A percentile compares a stretch with the other conserved stretches of the same genome.
phyloP scores from a whole-genome alignment of 1,139 yeast species.

The Candida pseudoviswanathii region DNA sequence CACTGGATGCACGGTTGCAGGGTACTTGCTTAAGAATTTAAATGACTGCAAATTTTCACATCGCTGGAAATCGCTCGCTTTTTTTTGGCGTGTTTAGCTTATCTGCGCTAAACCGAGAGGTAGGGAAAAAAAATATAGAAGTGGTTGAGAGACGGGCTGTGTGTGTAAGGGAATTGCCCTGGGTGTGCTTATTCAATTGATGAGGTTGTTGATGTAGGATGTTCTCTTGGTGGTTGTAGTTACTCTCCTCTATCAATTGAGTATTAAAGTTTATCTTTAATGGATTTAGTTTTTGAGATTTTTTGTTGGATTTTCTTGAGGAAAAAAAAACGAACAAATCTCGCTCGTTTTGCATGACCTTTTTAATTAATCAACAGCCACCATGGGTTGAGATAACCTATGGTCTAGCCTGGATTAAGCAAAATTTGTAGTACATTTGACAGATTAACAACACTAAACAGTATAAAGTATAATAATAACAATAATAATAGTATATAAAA shows the following conservation, averaged over 20 bases:
- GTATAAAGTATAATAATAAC: constrained; percentile 1
- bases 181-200: no score
- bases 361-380: neutral
- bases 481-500: neutral
- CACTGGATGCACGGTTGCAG: neutral
- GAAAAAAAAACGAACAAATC: neutral
- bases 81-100: neutral
- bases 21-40: constrained; percentile 9
- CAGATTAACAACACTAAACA: neutral
- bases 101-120: neutral
- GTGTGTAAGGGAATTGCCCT: no score
- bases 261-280: neutral
- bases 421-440: constrained; percentile 1
- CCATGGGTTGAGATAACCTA: neutral
- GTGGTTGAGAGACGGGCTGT: no score
- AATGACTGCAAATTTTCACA: constrained; percentile 13
- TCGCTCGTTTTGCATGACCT: neutral
- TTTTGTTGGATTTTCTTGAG: constrained; percentile 1
- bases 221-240: no score
- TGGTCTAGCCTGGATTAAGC: neutral
- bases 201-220: no score
- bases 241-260: no score
- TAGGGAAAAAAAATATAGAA: neutral
- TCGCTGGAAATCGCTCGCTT: no score
- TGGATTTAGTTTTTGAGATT: neutral